Base-by-base conservation (phyloP, 108 stramenopile genomes). In the Chaetoceros muelleri region DNA sequence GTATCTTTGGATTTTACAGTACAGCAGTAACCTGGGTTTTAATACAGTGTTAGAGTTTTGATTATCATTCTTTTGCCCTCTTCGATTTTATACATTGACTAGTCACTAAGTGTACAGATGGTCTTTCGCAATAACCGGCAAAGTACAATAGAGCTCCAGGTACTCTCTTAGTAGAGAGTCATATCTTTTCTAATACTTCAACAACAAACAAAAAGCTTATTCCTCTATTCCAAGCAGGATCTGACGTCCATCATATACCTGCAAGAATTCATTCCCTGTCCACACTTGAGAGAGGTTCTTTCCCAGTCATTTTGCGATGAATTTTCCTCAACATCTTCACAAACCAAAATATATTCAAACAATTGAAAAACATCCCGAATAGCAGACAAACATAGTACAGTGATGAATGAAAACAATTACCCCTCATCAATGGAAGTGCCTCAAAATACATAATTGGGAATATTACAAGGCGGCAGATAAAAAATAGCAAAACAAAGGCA, bases 361-460 rank as follows among this genome's bases (percentile, higher is more conserved):
- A 48, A 64, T 77, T 59, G 53, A 83, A 83, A 20, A 75, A 74
- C 47, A 75, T 57, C n/a, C 78, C 77, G 61, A 79, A 66, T 17
- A 64, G 24, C 7, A 76, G 53, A 10, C 63, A 52, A 13, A 76
- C 53, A 46, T 62, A 66, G 18, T 60, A 51, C 24, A 83, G 71
- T 54, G 64, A 63, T 55, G 67, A 60, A 1, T 72, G 73, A 2
- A 79, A 53, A 34, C 82, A 83, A 3, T 45, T 19, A 23, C 67
- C 56, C 13, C 34, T 40, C 34, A 40, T 40, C 34, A 40, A 5
- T 13, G 13, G 8, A 10, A 40, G 53, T 1, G 73, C 53, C 20
- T 44, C 57, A 34, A 65, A 76, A 70, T 64, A 66, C 2, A 79
- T 27, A 40, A 66, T 71, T 16, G 82, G 82, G 52, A 58, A 53